Percentiles rank a stretch among this genome's conserved stretches.
Conservation (phyloP, 345 rosid genomes). For the Sisymbrium altissimum region DNA sequence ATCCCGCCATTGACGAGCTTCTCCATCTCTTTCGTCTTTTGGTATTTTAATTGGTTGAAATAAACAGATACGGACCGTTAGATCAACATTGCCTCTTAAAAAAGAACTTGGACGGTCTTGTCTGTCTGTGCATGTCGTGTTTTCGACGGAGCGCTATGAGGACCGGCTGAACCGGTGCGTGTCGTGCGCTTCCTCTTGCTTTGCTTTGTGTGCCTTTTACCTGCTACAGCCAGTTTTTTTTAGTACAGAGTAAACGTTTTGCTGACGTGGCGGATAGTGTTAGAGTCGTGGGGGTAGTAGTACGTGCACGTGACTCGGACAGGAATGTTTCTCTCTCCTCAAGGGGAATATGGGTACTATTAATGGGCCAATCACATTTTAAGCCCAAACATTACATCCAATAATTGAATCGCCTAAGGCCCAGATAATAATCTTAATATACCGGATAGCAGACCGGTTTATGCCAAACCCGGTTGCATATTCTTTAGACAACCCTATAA, state of each 20-base stretch:
- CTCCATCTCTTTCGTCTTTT: neutral
- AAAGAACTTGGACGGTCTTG: slow-evolving; percentile 4
- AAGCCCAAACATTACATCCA: neutral
- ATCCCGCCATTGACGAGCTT: slow-evolving; percentile 22
- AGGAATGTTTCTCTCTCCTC: slow-evolving; percentile 31
- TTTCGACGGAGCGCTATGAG: neutral
- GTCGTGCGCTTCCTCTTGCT: slow-evolving; percentile 29
- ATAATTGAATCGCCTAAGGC: neutral
- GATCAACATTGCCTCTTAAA: slow-evolving; percentile 3
- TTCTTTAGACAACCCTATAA: neutral
- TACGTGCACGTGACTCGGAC: slow-evolving; percentile 49
- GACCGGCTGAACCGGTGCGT: slow-evolving; percentile 47
- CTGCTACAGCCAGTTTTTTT: slow-evolving; percentile 32
- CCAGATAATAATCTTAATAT: neutral
- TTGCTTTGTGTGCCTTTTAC: slow-evolving; percentile 8
- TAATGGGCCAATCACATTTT: neutral
- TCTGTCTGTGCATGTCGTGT: slow-evolving; percentile 29
- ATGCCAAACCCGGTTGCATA: neutral
- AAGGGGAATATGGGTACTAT: neutral
- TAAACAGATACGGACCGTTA: slow-evolving; percentile 26
- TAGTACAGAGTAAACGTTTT: neutral
- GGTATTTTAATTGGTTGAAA: neutral
- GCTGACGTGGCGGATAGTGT: slow-evolving; percentile 35
- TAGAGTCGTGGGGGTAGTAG: slow-evolving; percentile 33
- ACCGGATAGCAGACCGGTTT: slow-evolving; percentile 3